Base-by-base conservation (phyloP, 805 yeast genomes). In the Candida orba region DNA sequence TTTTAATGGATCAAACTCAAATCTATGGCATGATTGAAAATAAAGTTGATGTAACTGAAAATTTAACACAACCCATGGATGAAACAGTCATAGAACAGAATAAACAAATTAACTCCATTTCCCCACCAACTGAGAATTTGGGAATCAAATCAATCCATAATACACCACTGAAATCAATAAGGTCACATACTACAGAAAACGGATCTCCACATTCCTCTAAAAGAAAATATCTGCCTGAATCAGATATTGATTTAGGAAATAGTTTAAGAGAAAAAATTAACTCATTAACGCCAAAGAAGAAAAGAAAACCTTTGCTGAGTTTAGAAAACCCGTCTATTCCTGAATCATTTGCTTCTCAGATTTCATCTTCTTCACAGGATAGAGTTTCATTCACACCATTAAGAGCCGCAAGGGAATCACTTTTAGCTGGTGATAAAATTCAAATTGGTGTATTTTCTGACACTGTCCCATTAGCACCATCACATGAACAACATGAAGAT, bases 201-300 rank as follows among this genome's bases (percentile, higher is more conserved):
- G 62, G 62, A 2, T 58, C 62, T 1, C 62, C 62, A 13, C 50
- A 48, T 36, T 57, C 61, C 0, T 49, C 55, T 6, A 58, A 54
- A 39, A 46, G 60, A 23, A 52, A 48, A 29, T 32, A 23, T 9
- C 20, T 22, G 2, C 34, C 37, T 13, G 44, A 43, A 1, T 33
- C 52, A 1, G 53, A 50, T 1, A 10, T 14, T 1, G 39, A 27
- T 6, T 27, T 27, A 27, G 48, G 54, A 2, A 39, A 44, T 18
- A 53, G 48, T 24, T 41, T 58, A 3, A 48, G 59, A 20, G 58
- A 50, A 5, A 49, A 47, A 36, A 43, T 57, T 25, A 53, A 56
- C 45, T 52, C 56, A n/a, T 33, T 57, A 29, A 53, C 60, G 3
- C 62, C 61, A 29, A 53, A 43, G 27, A 57, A 50, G 40, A 52